phyloP scores from a whole-genome alignment of 1,284 basidiomycete species.

The Sanghuangporus sanghuang region DNA sequence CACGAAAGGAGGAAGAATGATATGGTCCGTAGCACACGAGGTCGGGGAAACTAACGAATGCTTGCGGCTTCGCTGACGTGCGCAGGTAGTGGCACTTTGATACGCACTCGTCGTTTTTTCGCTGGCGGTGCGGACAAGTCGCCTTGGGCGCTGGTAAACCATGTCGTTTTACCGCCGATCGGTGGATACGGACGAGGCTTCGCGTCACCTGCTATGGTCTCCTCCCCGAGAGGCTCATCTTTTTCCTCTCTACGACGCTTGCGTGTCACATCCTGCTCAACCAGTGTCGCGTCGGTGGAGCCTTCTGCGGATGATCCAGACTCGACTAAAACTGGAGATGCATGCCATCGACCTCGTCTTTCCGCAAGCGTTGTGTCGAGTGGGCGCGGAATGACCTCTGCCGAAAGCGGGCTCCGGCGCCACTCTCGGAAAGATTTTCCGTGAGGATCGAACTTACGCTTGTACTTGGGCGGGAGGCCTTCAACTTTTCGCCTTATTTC shows the following conservation, averaged over 20 bases:
- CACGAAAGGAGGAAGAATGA: too few species aligned
- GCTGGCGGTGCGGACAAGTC: background rate
- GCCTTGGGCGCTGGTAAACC: too few species aligned
- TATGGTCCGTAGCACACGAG: too few species aligned
- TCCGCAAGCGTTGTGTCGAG: constrained; percentile 2
- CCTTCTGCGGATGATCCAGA: background rate
- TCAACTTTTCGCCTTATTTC: background rate
- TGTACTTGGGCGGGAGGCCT: background rate
- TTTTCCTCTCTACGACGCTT: background rate
- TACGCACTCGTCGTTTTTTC: background rate
- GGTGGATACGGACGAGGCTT: background rate
- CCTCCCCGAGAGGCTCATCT: too few species aligned
- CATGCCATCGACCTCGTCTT: background rate
- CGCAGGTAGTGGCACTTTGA: too few species aligned
- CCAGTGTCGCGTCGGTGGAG: background rate
- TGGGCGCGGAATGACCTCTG: background rate
- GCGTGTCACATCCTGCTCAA: background rate
- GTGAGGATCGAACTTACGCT: background rate
- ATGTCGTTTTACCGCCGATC: background rate
- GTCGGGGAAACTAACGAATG: too few species aligned
- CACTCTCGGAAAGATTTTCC: constrained; percentile 2
- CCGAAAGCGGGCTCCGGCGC: constrained; percentile 1
- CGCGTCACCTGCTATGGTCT: background rate
- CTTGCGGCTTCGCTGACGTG: too few species aligned
- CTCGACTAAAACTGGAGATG: background rate